phyloP scores from a whole-genome alignment of 768 basidiomycete genomes.

The Gautieria morchelliformis region DNA sequence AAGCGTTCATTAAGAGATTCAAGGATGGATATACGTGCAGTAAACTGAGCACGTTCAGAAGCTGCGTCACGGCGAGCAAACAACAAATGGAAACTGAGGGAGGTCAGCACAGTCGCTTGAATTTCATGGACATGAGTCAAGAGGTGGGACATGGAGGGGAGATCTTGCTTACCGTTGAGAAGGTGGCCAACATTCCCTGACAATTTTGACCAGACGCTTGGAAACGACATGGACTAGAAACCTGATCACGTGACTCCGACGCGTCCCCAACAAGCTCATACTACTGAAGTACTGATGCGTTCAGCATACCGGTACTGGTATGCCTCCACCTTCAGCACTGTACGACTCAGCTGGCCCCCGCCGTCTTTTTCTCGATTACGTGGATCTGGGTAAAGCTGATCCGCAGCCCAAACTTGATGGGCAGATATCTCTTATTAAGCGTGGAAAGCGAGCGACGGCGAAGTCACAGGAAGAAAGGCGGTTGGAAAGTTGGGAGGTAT shows the following conservation, averaged over 20 bases:
- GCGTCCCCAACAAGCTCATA: neutral
- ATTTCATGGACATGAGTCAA: neutral
- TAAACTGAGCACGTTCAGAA: slow-evolving; percentile 43
- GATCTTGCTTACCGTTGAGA: neutral
- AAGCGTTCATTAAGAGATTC: slow-evolving; percentile 48
- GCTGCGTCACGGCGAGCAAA: slow-evolving; percentile 38
- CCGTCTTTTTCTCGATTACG: too few species aligned
- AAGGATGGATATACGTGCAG: slow-evolving; percentile 55
- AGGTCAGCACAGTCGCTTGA: slow-evolving; percentile 45
- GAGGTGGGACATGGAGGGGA: neutral
- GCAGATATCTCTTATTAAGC: too few species aligned
- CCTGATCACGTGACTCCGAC: neutral
- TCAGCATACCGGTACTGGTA: too few species aligned
- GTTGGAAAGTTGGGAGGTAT: too few species aligned
- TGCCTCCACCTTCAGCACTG: too few species aligned
- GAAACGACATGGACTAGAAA: neutral
- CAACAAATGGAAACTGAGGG: slow-evolving; percentile 59
- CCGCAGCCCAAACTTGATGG: too few species aligned
- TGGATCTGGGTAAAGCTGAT: too few species aligned
- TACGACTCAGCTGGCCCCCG: too few species aligned
- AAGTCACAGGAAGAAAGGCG: too few species aligned
- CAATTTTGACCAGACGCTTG: neutral
- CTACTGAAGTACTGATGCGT: too few species aligned
- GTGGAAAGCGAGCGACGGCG: too few species aligned
- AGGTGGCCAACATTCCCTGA: neutral